Evolutionary conservation across 1,284 basidiomycete genomes (phyloP).

Genomic region (Puccinia triticina): DNA sequence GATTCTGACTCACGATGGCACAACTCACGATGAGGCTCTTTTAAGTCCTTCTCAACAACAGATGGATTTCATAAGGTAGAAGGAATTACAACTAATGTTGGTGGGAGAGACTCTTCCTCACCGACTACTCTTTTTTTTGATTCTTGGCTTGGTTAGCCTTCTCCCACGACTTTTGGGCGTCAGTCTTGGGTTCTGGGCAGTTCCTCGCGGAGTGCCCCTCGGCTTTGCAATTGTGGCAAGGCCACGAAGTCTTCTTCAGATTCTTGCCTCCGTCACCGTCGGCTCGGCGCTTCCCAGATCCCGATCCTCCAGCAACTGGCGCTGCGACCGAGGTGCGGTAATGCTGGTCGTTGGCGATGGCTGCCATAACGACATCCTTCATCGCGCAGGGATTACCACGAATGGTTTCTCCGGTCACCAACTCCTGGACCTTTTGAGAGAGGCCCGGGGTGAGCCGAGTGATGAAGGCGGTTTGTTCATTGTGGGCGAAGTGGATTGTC

Average conservation of each 20-base stretch:
- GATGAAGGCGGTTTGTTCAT: background rate
- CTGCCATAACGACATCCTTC: background rate
- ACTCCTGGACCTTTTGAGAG: background rate
- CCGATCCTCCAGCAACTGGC: background rate
- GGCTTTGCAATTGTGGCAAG: background rate
- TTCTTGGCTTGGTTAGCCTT: background rate
- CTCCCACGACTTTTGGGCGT: background rate
- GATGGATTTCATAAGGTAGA: background rate
- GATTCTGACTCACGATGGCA: background rate
- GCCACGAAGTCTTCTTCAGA: background rate
- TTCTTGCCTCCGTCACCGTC: background rate
- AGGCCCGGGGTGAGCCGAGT: background rate
- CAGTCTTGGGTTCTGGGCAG: background rate
- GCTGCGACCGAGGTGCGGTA: background rate
- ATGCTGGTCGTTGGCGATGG: background rate
- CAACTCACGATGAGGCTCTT: background rate
- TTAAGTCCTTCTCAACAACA: background rate
- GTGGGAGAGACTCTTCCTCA: background rate
- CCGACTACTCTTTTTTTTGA: background rate
- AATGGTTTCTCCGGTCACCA: background rate
- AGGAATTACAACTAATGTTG: background rate
- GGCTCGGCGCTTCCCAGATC: background rate
- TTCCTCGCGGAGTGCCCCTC: background rate
- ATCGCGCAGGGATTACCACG: background rate
- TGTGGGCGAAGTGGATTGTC: background rate